Conservation (phyloP, 192 early-diverging fungal species). For the Linnemannia elongata region DNA sequence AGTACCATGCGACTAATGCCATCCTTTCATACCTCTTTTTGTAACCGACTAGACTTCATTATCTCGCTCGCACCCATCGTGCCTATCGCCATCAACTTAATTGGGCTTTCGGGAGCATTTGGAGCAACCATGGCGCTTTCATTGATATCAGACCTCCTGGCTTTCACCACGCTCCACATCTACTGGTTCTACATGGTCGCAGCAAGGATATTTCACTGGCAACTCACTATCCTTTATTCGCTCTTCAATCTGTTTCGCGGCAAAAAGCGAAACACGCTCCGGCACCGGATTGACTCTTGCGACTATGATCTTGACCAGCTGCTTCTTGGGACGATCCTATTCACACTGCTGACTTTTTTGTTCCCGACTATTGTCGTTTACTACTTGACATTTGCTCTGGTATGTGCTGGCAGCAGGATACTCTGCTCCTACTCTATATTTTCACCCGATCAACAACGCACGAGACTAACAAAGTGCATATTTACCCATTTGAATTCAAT, state of each 20-base stretch:
- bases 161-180: conserved; percentile 90
- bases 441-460: neutral
- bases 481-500: neutral
- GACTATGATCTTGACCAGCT: conserved; percentile 97
- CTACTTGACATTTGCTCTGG: conserved; percentile 90
- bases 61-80: conserved; percentile 62
- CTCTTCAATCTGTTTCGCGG: conserved; percentile 95
- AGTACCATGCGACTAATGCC: too few relatives aligned
- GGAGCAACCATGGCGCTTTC: conserved; percentile 90
- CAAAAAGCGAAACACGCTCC: conserved; percentile 86
- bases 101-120: conserved; percentile 82
- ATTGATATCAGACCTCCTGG: conserved; percentile 85
- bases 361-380: conserved; percentile 97
- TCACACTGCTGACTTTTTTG: conserved; percentile 92
- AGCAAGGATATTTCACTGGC: conserved; percentile 94
- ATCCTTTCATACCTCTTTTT: neutral
- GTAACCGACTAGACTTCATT: conserved; percentile 54
- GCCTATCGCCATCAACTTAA: conserved; percentile 74
- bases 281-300: conserved; percentile 93
- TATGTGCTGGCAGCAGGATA: conserved; percentile 47
- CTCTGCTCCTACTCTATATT: neutral
- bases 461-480: neutral
- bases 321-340: conserved; percentile 92
- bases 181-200: conserved; percentile 97
- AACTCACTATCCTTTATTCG: conserved; percentile 84